Base-by-base conservation (phyloP, 2,329 filamentous ascomycete genomes). In the Epichloe aotearoae region DNA sequence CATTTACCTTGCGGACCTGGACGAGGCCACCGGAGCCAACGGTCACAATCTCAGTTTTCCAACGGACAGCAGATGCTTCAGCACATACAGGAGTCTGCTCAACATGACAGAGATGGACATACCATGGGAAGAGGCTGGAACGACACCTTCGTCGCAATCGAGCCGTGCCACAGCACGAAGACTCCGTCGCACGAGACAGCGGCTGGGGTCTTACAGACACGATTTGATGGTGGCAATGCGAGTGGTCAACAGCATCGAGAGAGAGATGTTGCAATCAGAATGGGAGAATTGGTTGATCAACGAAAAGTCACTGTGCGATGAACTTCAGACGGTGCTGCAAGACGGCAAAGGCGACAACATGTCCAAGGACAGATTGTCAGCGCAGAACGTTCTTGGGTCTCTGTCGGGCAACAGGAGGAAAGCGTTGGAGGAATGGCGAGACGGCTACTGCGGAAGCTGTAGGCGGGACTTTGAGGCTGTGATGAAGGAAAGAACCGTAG, bases 271-370 rank as follows among this genome's bases (percentile, higher is more conserved):
- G 50, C 79, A 82, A 60, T 84, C 85, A 0, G 91, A 96, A 66
- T 98, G 89, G 84, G 90, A 95, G 69, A 86, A 87, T 56, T 98
- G 91, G 90, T 75, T 97, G 33, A 68, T 78, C 3, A 84, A 87
- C 57, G 93, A 98, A 69, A 83, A 82, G 56, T 67, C 74, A 36
- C 79, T 86, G 46, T 98, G 93, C 65, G 79, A 80, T 51, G 78
- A 84, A 61, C 71, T 79, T 5, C 69, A 72, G 26, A 62, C 61
- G 34, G 66, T 75, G 59, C 64, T 84, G 19, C 52, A 60, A 10
- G 48, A 55, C 3, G 62, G 62, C 41, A 55, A 61, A 4, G 51
- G 54, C 43, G 55, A 53, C 4, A 34, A 40, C 23, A 48, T 50
- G 40, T 53, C 49, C 46, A 55, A 51, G 50, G 56, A 56, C 49